phyloP scores from a whole-genome alignment of 2,329 filamentous ascomycete genomes.

The Furcasterigmium furcatum region DNA sequence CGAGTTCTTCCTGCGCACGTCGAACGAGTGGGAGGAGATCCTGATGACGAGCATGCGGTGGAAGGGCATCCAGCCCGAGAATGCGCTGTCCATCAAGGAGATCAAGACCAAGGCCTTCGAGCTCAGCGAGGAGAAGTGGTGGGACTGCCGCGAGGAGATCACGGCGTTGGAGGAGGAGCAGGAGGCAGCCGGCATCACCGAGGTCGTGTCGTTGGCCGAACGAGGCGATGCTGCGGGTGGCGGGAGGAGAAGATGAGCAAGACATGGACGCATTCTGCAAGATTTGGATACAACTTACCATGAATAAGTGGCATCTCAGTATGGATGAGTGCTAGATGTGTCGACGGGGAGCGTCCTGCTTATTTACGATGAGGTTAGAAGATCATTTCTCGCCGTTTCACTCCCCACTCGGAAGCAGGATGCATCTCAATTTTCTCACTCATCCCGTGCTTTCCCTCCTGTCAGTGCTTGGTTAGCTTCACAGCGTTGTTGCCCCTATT shows the following conservation, averaged over 20 bases:
- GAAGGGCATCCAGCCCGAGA: slow-evolving; percentile 62
- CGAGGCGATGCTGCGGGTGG: slow-evolving; percentile 53
- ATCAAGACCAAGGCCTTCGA: slow-evolving; percentile 89
- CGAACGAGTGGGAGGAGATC: slow-evolving; percentile 85
- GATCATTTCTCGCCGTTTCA: too few species aligned
- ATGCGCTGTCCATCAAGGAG: slow-evolving; percentile 75
- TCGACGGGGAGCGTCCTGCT: too few species aligned
- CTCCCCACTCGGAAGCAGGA: too few species aligned
- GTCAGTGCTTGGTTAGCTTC: too few species aligned
- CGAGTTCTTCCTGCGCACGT: slow-evolving; percentile 88
- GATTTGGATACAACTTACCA: too few species aligned
- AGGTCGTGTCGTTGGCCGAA: slow-evolving; percentile 85
- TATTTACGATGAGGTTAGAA: too few species aligned
- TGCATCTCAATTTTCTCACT: too few species aligned
- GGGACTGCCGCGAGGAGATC: slow-evolving; percentile 95
- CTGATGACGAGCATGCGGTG: slow-evolving; percentile 72
- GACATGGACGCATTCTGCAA: not conserved
- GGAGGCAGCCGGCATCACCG: slow-evolving; percentile 90
- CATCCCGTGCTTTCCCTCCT: too few species aligned
- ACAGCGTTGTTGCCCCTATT: too few species aligned
- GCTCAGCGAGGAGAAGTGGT: slow-evolving; percentile 95
- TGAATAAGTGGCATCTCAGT: too few species aligned
- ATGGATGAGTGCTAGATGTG: too few species aligned
- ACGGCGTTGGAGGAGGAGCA: slow-evolving; percentile 90
- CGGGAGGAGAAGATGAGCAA: slow-evolving; percentile 12